phyloP scores from a whole-genome alignment of 305 asterid genomes.

The Fraxinus greggii region DNA sequence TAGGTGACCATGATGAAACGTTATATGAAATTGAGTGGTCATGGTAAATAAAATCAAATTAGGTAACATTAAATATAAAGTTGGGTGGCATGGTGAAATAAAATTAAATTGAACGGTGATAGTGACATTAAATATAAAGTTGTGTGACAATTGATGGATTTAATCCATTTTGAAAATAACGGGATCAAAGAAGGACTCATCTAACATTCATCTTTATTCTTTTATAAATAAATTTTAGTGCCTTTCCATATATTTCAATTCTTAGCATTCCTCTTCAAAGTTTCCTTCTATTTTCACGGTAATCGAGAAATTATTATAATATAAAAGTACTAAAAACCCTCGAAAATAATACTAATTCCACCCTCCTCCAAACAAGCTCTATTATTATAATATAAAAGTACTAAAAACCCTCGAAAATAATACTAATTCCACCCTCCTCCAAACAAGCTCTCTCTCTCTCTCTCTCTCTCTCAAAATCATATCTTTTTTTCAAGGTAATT shows the following conservation, averaged over 20 bases:
- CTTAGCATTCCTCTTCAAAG: background rate
- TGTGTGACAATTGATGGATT: no score
- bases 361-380: slow-evolving; percentile 31
- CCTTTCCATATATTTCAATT: background rate
- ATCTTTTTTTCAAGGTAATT: background rate
- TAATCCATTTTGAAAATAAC: no score
- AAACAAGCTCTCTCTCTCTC: slow-evolving; percentile 25
- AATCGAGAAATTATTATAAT: slow-evolving; percentile 20
- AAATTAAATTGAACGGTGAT: no score
- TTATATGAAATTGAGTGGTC: no score
- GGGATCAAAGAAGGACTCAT: no score
- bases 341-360: background rate
- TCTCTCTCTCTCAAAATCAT: background rate
- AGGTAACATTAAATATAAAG: no score
- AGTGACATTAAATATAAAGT: no score
- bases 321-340: slow-evolving; percentile 49
- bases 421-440: slow-evolving; percentile 19
- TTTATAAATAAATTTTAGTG: background rate
- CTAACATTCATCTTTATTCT: no score
- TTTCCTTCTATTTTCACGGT: slow-evolving; percentile 14
- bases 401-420: slow-evolving; percentile 35
- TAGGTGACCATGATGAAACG: no score
- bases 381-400: no score
- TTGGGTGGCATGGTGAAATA: no score
- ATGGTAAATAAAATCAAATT: no score